These are phyloP conservation scores for Phaffomyces antillensis DNA, from an alignment of 805 yeast genomes.

Conservation along the genomic window DNA sequence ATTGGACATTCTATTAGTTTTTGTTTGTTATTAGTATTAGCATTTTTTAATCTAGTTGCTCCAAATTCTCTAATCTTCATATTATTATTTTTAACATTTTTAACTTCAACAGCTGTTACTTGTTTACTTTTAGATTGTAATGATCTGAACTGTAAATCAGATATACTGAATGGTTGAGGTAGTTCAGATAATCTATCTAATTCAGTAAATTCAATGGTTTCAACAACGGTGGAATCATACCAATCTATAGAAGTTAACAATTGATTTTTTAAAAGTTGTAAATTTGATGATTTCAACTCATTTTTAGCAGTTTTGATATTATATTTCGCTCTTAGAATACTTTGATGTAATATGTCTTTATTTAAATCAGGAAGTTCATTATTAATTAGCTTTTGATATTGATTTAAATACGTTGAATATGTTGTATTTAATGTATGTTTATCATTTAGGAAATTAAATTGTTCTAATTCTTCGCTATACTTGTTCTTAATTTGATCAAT, in stretches of 20 bases:
- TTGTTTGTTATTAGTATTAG: constrained; percentile 22
- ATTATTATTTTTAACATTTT: constrained; percentile 2
- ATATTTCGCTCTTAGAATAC: constrained; percentile 38
- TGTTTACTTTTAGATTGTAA: constrained; percentile 27
- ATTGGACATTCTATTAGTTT: constrained; percentile 65
- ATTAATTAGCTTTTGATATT: constrained; percentile 37
- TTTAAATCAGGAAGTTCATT: neutral
- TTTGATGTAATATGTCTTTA: constrained; percentile 39
- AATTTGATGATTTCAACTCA: constrained; percentile 27
- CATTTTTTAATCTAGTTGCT: constrained; percentile 45
- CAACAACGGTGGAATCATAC: constrained; percentile 74
- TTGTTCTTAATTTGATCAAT: constrained; percentile 32
- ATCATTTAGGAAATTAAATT: constrained; percentile 60
- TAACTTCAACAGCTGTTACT: constrained; percentile 15
- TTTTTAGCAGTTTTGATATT: constrained; percentile 30
- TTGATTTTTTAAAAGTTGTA: constrained; percentile 32
- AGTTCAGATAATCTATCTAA: constrained; percentile 49
- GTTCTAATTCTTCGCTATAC: constrained; percentile 31
- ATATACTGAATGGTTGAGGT: constrained; percentile 46
- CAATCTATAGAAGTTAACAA: constrained; percentile 78
- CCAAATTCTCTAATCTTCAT: constrained; percentile 68
- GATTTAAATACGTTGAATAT: constrained; percentile 44
- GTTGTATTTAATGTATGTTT: constrained; percentile 53
- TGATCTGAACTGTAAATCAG: constrained; percentile 56
- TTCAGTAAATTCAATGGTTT: constrained; percentile 57